These are phyloP conservation scores for Marasmius sp. DNA, from an alignment of 1,284 basidiomycete genomes.

Conservation along the genomic window DNA sequence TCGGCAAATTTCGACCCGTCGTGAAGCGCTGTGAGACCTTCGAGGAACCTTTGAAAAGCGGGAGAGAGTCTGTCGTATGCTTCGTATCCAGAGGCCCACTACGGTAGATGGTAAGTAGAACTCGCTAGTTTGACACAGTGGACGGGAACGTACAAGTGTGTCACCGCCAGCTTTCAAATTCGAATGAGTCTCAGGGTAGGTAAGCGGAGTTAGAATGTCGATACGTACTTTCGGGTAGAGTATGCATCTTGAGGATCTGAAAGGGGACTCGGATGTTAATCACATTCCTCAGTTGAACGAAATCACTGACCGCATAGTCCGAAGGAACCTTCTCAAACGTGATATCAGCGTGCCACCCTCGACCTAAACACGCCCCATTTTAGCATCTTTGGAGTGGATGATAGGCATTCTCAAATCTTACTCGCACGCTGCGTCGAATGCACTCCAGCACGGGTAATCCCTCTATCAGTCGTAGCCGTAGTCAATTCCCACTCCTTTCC, in stretches of 20 bases:
- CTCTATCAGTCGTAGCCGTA: slow-evolving; percentile 21
- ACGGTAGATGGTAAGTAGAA: background rate
- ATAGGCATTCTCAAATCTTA: background rate
- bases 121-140: no score
- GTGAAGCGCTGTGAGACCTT: slow-evolving; percentile 61
- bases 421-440: slow-evolving; percentile 33
- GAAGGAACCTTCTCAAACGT: slow-evolving; percentile 70
- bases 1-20: slow-evolving; percentile 52
- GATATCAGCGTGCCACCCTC: slow-evolving; percentile 64
- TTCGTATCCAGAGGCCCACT: slow-evolving; percentile 47
- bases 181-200: no score
- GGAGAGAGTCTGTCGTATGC: slow-evolving; percentile 65
- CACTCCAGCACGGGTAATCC: slow-evolving; percentile 38
- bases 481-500: background rate
- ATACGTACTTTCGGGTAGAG: slow-evolving; percentile 43
- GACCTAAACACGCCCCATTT: slow-evolving; percentile 5
- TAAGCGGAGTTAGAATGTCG: no score
- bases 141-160: slow-evolving; percentile 36
- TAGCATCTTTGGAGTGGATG: no score
- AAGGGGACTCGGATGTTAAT: background rate
- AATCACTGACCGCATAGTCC: slow-evolving; percentile 51
- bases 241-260: slow-evolving; percentile 57
- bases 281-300: background rate
- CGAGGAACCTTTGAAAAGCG: slow-evolving; percentile 54
- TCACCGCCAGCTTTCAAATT: slow-evolving; percentile 43